Conservation (phyloP, 2,329 filamentous ascomycete genomes). For the Sporothrix protearum region DNA sequence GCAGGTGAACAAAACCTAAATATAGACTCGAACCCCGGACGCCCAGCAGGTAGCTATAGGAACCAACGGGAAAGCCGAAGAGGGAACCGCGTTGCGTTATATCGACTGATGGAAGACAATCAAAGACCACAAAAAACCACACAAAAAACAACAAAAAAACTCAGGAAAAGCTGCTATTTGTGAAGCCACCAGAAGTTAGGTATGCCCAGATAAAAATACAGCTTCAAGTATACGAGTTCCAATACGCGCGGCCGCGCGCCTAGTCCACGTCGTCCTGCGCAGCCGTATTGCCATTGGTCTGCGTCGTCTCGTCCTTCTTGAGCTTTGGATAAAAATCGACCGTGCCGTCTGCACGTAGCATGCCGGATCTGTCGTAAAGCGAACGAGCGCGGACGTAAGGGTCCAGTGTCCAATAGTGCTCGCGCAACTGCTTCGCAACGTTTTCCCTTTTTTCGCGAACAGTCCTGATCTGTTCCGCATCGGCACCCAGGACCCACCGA, state of each 20-base stretch:
- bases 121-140: neutral
- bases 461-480: conserved; percentile 45
- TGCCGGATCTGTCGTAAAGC: conserved; percentile 77
- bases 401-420: conserved; percentile 86
- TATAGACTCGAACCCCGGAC: neutral
- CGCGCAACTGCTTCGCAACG: conserved; percentile 60
- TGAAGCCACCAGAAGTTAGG: neutral
- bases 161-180: neutral
- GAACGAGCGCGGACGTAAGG: conserved; percentile 78
- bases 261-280: conserved; percentile 44
- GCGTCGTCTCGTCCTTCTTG: conserved; percentile 25
- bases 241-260: too few relatives aligned
- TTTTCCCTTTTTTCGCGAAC: conserved; percentile 56
- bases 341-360: conserved; percentile 64
- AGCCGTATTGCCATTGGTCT: conserved; percentile 30
- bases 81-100: neutral
- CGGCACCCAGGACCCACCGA: conserved; percentile 64
- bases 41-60: neutral
- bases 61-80: neutral
- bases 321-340: conserved; percentile 63
- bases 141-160: neutral
- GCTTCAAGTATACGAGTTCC: neutral
- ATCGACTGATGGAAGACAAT: neutral
- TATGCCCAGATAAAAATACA: neutral
- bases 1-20: neutral